A percentile compares a stretch with the other conserved stretches of the same genome.
Conservation (phyloP, 2,329 filamentous ascomycete genomes). For the Cladosporium sp. region DNA sequence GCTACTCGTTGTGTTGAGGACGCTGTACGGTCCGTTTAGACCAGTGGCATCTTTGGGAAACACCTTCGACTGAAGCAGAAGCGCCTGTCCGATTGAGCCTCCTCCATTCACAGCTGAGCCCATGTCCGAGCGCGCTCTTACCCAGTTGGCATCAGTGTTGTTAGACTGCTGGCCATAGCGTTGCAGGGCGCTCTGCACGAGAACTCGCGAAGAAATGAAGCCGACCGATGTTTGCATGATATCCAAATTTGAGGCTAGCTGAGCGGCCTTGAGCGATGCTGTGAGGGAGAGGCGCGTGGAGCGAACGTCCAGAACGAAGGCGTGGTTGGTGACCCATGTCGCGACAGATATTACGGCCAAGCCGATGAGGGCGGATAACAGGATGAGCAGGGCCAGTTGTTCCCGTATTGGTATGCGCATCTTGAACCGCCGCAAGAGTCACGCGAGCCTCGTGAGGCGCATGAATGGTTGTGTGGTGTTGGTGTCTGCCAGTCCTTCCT, state of each 20-base stretch:
- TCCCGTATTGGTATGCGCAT: slow-evolving; percentile 89
- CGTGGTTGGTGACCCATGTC: slow-evolving; percentile 64
- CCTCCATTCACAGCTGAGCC: slow-evolving; percentile 66
- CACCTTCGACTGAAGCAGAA: slow-evolving; percentile 71
- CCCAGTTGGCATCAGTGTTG: slow-evolving; percentile 62
- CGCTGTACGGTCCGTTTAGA: slow-evolving; percentile 48
- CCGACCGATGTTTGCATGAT: slow-evolving; percentile 75
- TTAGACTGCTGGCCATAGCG: slow-evolving; percentile 59
- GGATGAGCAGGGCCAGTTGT: slow-evolving; percentile 79
- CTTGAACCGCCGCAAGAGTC: slow-evolving; percentile 16
- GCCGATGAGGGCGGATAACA: slow-evolving; percentile 71
- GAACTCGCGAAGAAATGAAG: slow-evolving; percentile 67
- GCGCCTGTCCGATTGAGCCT: slow-evolving; percentile 46
- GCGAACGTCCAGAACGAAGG: slow-evolving; percentile 61
- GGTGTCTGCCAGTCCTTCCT: background rate
- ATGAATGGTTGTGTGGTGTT: slow-evolving; percentile 3
- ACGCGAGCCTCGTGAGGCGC: slow-evolving; percentile 19
- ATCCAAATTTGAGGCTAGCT: slow-evolving; percentile 75
- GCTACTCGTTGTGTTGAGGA: slow-evolving; percentile 66
- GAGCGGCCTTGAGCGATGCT: slow-evolving; percentile 82
- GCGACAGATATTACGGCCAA: slow-evolving; percentile 79
- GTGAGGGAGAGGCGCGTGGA: slow-evolving; percentile 68
- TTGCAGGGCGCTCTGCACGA: slow-evolving; percentile 55
- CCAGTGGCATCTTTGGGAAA: slow-evolving; percentile 70
- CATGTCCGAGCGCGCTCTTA: slow-evolving; percentile 63